A percentile compares a stretch with the other conserved stretches of the same genome.
Evolutionary conservation across 1,139 yeast genomes (phyloP).

Genomic region (Candida sp.): DNA sequence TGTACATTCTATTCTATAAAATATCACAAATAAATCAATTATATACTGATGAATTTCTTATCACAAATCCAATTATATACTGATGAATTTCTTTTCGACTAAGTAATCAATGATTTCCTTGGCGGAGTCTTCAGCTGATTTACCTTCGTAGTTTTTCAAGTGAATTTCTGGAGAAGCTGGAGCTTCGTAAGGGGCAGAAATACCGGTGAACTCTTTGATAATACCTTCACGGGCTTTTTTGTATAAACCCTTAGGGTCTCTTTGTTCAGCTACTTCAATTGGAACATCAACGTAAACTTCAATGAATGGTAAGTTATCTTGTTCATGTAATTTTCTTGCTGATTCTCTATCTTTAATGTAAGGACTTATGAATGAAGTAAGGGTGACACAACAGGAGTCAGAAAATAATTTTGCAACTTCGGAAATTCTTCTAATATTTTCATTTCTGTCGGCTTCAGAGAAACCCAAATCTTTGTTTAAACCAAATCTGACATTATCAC

Average conservation of each 20-base stretch:
- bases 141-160: constrained; percentile 63
- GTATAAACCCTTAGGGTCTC: constrained; percentile 96
- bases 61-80: no score
- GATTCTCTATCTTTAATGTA: constrained; percentile 78
- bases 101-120: constrained; percentile 68
- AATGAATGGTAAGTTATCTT: constrained; percentile 73
- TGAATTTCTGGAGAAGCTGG: constrained; percentile 84
- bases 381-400: constrained; percentile 79
- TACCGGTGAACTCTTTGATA: constrained; percentile 93
- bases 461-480: constrained; percentile 93
- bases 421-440: constrained; percentile 89
- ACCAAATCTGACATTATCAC: constrained; percentile 93
- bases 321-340: constrained; percentile 82
- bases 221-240: constrained; percentile 95
- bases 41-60: not conserved
- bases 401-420: constrained; percentile 91
- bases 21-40: no score
- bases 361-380: constrained; percentile 92
- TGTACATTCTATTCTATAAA: no score
- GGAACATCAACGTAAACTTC: constrained; percentile 95
- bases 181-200: constrained; percentile 94
- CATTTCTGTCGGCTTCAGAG: constrained; percentile 87
- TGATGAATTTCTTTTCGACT: constrained; percentile 50
- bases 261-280: constrained; percentile 86
- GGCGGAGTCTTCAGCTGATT: constrained; percentile 79